A percentile compares a stretch with the other conserved stretches of the same genome.
These are phyloP conservation scores for Whalleya microplaca DNA, from an alignment of 2,329 filamentous ascomycete species.

Conservation along the genomic window DNA sequence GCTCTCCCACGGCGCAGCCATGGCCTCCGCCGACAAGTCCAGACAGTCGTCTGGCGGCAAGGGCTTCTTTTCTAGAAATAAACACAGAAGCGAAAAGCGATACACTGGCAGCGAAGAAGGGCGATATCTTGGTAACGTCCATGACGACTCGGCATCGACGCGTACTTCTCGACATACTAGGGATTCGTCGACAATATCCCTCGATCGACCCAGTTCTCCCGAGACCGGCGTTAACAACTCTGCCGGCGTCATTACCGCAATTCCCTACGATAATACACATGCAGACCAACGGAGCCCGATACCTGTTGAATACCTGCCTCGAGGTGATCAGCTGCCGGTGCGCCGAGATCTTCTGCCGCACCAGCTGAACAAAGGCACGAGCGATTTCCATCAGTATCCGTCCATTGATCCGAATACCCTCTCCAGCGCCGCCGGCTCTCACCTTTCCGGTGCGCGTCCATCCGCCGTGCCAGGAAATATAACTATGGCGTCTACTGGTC, in stretches of 20 bases:
- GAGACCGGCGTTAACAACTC: conserved; percentile 72
- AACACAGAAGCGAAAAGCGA: conserved; percentile 74
- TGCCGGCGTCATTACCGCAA: conserved; percentile 83
- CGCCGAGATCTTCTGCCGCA: conserved; percentile 78
- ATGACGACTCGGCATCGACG: conserved; percentile 64
- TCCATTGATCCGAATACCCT: conserved; percentile 62
- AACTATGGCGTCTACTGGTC: conserved; percentile 72
- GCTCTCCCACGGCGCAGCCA: conserved; percentile 36
- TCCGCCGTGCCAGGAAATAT: conserved; percentile 62
- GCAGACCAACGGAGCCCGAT: conserved; percentile 71
- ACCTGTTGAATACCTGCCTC: conserved; percentile 73
- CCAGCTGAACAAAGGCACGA: conserved; percentile 76
- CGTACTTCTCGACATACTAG: conserved; percentile 76
- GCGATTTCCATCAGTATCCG: conserved; percentile 90
- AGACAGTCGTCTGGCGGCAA: conserved; percentile 76
- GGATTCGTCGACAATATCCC: conserved; percentile 71
- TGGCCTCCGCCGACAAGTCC: conserved; percentile 74
- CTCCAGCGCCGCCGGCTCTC: conserved; percentile 54
- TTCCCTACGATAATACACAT: conserved; percentile 77
- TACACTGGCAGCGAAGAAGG: conserved; percentile 62
- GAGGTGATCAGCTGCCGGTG: conserved; percentile 63
- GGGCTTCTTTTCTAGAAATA: conserved; percentile 86
- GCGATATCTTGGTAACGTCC: conserved; percentile 59
- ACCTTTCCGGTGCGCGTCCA: conserved; percentile 64
- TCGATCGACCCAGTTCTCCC: conserved; percentile 68